Evolutionary conservation across 139 green algal species (phyloP), one percentile per base, ranked within the genome.

Genomic region (Eudorina sp.): DNA sequence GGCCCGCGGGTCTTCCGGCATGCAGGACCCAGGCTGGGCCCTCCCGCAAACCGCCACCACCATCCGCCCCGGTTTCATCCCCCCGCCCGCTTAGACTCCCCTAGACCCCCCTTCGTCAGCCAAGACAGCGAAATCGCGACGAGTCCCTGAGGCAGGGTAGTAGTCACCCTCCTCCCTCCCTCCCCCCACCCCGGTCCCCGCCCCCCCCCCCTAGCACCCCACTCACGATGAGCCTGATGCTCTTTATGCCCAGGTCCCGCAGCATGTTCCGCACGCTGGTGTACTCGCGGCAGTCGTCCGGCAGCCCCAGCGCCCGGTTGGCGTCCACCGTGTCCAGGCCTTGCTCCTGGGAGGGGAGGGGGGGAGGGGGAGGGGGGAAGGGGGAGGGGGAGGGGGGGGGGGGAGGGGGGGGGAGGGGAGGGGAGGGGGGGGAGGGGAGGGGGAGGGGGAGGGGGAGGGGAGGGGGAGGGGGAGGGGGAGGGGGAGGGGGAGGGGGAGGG

Each of bases 301-400:
- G 97, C 51, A 99, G 92, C 1, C 97, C 97, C 40, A 99, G 93
- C 9, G 95, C 95, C 3, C 97, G 83, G 92, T 99, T 99, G 60
- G 97, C 97, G 88, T 99, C 97, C 31, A 99, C 97, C 0, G 97
- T 99, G 92, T 99, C 97, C 29, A 98, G 80, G 8, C 97, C 97
- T 88, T 96, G 89, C 88, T 98, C 96, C 95, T 98, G 94, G 68
- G 72, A 11, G 40, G 45, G 7, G 74, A 16, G 25, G 43, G 43
- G 25, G 38, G 11, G 45, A 25, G 18, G 11, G 40, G 38, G 6
- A 38, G 25, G 34, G 38, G 46, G 74, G 29, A 27, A 43, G 46
- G n/a, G 41, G 70, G 70, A 55, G 13, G 29, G 19, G 16, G 55
- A 68, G 48, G 13, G 48, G 48, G 13, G 48, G 48, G 9, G 9